Conservation (phyloP, 2,329 filamentous ascomycete species). For the Claviceps capensis region DNA sequence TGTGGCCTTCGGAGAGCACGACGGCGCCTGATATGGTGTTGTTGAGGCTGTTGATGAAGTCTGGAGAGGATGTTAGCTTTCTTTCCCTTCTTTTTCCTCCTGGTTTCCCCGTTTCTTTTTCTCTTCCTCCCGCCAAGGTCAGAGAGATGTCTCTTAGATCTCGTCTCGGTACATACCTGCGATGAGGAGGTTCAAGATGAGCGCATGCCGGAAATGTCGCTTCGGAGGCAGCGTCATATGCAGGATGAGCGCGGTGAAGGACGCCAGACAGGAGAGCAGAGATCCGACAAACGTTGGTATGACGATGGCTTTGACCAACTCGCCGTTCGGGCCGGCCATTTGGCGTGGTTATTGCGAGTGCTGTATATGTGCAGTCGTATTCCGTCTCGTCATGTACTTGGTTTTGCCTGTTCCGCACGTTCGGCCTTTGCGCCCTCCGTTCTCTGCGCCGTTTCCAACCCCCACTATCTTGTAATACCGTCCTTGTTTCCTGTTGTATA, state of each 20-base stretch:
- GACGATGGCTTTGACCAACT: neutral
- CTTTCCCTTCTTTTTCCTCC: too few relatives aligned
- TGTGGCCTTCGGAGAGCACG: conserved; percentile 16
- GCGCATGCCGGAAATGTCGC: conserved; percentile 8
- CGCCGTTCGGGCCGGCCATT: neutral
- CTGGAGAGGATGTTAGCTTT: conserved; percentile 10
- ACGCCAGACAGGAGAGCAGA: conserved; percentile 5
- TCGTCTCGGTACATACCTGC: conserved; percentile 1
- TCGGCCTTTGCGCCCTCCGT: too few relatives aligned
- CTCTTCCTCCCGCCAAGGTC: too few relatives aligned
- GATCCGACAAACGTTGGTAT: conserved; percentile 5
- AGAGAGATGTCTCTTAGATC: too few relatives aligned
- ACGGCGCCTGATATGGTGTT: conserved; percentile 27
- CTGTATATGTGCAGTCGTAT: neutral
- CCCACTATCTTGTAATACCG: too few relatives aligned
- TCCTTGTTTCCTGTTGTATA: too few relatives aligned
- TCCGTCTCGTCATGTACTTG: neutral
- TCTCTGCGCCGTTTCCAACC: too few relatives aligned
- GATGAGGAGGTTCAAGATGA: conserved; percentile 8
- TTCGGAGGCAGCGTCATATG: conserved; percentile 5
- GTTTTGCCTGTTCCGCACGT: neutral
- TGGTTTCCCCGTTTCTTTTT: too few relatives aligned
- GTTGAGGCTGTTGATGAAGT: conserved; percentile 27
- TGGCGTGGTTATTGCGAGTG: neutral
- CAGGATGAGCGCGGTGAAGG: neutral